Base-by-base conservation (phyloP, 2,329 filamentous ascomycete genomes). In the Leptographium procerum region DNA sequence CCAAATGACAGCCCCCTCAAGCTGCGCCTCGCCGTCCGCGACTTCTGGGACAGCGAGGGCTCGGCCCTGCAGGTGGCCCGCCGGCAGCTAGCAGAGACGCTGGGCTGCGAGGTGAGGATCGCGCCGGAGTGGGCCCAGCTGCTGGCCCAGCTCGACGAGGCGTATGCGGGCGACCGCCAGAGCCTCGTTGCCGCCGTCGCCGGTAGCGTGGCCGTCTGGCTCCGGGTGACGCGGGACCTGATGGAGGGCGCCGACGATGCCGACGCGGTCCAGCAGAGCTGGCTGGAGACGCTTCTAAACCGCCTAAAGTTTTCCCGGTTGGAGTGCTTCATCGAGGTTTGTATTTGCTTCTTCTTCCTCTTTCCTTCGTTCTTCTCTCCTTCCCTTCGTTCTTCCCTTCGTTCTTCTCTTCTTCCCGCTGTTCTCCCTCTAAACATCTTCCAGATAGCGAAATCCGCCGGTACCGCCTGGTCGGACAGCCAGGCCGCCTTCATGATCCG, bases 81-180 rank as follows among this genome's bases (percentile, higher is more conserved):
- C 29, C 63, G 61, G 29, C 60, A 56, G 4, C 63, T 77, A 19
- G 63, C 67, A 22, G 62, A 67, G 1, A 58, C 69, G 7, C 65
- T 79, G 16, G 77, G 77, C 1, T 70, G 73, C 33, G 60, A 70
- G 0, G 66, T 77, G 22, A 62, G 63, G 26, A 65, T 73, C 43
- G 68, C 74, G 8, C 75, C 75, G 1, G 72, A 78, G 64, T 79
- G 76, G 74, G 64, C 65, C 8, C 70, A 74, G 52, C 67, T 78
- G 16, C 63, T 73, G 52, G 66, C 68, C 14, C 70, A 70, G 16
- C 66, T 77, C 2, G 70, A 71, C 33, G 57, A 56, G 3, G 64
- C 67, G 52, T 78, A 75, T 63, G 61, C 69, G 31, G 10, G 31
- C 0, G 75, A 79, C 60, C 73, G 72, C 57, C 64, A 62, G 4